Evolutionary conservation across 176 grass and related monocot species (phyloP).

Genomic region (Guadua angustifolia): DNA sequence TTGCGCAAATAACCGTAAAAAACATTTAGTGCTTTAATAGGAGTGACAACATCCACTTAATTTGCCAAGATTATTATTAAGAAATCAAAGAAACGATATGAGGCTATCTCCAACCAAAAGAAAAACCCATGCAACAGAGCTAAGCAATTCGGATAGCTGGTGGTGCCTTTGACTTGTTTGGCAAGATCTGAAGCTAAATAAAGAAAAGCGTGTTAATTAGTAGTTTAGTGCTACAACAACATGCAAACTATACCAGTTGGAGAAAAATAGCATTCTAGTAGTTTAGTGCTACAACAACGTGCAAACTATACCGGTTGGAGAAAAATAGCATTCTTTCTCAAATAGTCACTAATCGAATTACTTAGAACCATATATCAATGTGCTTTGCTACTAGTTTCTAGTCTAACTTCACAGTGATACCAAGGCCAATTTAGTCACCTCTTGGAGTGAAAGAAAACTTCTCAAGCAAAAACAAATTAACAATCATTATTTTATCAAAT

Average conservation of each 20-base stretch:
- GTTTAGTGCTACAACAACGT: not conserved
- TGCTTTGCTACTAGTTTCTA: slow-evolving; percentile 1
- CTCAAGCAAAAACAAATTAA: slow-evolving; percentile 15
- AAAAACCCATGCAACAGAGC: slow-evolving; percentile 76
- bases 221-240: not conserved
- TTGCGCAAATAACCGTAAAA: not conserved
- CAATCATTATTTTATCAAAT: not conserved
- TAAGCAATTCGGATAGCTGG: slow-evolving; percentile 37
- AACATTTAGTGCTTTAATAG: slow-evolving; percentile 10
- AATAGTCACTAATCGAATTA: not conserved
- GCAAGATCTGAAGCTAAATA: slow-evolving; percentile 58
- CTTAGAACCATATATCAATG: not conserved
- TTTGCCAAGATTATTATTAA: not conserved
- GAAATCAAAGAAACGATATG: slow-evolving; percentile 12
- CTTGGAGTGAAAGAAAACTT: not conserved
- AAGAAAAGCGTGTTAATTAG: slow-evolving; percentile 5
- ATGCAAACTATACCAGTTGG: not conserved
- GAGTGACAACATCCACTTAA: not conserved
- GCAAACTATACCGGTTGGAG: slow-evolving; percentile 3
- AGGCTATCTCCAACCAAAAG: slow-evolving; percentile 80
- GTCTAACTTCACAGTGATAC: too few species aligned
- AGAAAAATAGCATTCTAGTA: slow-evolving; percentile 22
- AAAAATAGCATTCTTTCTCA: slow-evolving; percentile 27
- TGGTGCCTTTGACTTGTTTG: slow-evolving; percentile 40
- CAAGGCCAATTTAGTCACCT: not conserved